phyloP scores from a whole-genome alignment of 139 green algal genomes.

The Eudorina sp. region DNA sequence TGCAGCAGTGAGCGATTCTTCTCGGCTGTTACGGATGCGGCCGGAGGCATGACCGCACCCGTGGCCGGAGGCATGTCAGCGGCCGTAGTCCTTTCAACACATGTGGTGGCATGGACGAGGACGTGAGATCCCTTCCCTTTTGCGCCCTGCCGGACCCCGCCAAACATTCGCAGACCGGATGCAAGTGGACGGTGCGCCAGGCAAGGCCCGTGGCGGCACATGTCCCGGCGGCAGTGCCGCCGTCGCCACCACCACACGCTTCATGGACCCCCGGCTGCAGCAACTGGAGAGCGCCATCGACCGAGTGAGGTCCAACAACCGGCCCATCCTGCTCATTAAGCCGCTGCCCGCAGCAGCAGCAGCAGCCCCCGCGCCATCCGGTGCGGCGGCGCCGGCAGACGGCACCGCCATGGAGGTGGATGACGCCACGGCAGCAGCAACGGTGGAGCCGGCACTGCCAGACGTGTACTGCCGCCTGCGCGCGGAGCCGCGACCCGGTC shows the following conservation, averaged over 20 bases:
- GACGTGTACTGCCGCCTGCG: background rate
- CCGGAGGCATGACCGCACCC: too few relatives aligned
- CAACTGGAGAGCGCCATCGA: constrained; percentile 63
- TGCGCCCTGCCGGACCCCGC: background rate
- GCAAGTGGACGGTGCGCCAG: constrained; percentile 11
- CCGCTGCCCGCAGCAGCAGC: constrained; percentile 18
- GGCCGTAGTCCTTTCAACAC: too few relatives aligned
- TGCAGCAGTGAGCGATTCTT: background rate
- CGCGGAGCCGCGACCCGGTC: constrained; percentile 8
- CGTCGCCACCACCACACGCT: background rate
- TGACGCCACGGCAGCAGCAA: too few relatives aligned
- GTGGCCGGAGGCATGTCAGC: too few relatives aligned
- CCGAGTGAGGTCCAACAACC: constrained; percentile 51
- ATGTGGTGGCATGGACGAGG: too few relatives aligned
- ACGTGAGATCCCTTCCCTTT: background rate
- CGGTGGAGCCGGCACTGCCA: background rate
- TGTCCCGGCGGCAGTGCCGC: background rate
- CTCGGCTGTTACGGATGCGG: too few relatives aligned
- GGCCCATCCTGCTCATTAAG: constrained; percentile 64
- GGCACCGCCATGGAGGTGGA: background rate
- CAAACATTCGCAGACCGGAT: too few relatives aligned
- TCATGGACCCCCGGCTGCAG: constrained; percentile 26
- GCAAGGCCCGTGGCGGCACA: constrained; percentile 25
- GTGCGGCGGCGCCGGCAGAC: background rate
- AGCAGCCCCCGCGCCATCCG: background rate